Conservation (phyloP, 2,329 filamentous ascomycete species). For the Sclerotinia nivalis region DNA sequence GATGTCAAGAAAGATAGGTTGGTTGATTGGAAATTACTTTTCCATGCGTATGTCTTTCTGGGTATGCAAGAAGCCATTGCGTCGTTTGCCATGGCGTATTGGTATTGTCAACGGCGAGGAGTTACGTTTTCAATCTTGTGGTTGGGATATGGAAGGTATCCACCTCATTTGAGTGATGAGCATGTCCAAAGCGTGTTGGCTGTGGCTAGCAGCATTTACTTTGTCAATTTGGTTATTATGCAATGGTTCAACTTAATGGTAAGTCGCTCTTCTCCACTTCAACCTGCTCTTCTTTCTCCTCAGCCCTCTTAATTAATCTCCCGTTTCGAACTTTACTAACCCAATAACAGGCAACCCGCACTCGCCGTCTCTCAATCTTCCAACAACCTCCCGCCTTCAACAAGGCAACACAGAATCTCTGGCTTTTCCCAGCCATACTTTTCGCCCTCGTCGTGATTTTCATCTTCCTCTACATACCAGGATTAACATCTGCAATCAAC, state of each 20-base stretch:
- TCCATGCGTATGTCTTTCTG: slow-evolving; percentile 70
- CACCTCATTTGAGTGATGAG: slow-evolving; percentile 48
- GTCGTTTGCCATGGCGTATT: slow-evolving; percentile 65
- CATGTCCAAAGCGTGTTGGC: slow-evolving; percentile 50
- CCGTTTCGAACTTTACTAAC: neutral
- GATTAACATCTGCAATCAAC: slow-evolving; percentile 59
- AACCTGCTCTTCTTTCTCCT: too few relatives aligned
- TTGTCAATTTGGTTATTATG: slow-evolving; percentile 77
- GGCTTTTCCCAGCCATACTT: slow-evolving; percentile 67
- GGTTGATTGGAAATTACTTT: slow-evolving; percentile 69
- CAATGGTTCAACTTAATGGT: slow-evolving; percentile 72
- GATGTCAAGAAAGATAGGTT: slow-evolving; percentile 68
- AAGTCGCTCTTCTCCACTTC: neutral
- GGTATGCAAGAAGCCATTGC: slow-evolving; percentile 61
- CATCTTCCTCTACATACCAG: slow-evolving; percentile 67
- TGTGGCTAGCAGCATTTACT: slow-evolving; percentile 60
- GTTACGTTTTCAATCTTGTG: slow-evolving; percentile 64
- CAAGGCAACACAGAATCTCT: slow-evolving; percentile 58
- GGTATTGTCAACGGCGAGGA: slow-evolving; percentile 61
- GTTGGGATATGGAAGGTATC: slow-evolving; percentile 63
- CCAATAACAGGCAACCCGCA: slow-evolving; percentile 52
- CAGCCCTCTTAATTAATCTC: too few relatives aligned
- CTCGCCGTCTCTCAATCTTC: slow-evolving; percentile 64
- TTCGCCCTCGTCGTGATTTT: slow-evolving; percentile 69
- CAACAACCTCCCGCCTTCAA: slow-evolving; percentile 70